phyloP scores from a whole-genome alignment of 2,329 filamentous ascomycete genomes.

The Phyllosticta paracitricarpa region DNA sequence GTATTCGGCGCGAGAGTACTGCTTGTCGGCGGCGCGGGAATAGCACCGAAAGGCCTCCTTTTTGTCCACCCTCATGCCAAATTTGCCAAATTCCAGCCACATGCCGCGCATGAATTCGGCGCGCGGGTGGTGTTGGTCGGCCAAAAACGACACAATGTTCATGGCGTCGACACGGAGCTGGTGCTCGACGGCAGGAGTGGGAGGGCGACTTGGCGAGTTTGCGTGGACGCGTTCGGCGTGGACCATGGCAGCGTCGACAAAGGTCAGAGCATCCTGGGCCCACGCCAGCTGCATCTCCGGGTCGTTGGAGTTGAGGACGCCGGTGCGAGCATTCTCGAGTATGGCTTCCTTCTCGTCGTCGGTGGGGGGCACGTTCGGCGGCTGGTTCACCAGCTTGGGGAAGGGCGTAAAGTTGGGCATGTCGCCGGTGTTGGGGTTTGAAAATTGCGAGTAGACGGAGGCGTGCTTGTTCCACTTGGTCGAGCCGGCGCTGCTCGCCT shows the following conservation, averaged over 20 bases:
- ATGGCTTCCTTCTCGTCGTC: constrained; percentile 91
- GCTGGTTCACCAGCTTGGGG: constrained; percentile 66
- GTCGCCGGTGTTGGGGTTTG: constrained; percentile 30
- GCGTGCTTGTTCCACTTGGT: constrained; percentile 14
- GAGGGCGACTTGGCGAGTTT: constrained; percentile 51
- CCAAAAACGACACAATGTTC: constrained; percentile 83
- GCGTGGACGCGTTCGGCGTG: constrained; percentile 59
- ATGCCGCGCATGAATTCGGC: constrained; percentile 90
- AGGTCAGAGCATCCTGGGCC: constrained; percentile 85
- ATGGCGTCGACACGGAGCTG: constrained; percentile 80
- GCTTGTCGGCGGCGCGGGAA: constrained; percentile 71
- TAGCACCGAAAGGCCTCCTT: constrained; percentile 89
- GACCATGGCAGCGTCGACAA: constrained; percentile 75
- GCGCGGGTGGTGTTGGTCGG: constrained; percentile 84
- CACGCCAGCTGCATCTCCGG: constrained; percentile 94
- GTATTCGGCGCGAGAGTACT: constrained; percentile 84
- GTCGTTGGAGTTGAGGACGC: constrained; percentile 86
- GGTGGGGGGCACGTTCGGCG: constrained; percentile 82
- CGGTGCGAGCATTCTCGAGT: constrained; percentile 70
- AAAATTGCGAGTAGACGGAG: constrained; percentile 31
- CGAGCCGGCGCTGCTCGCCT: background rate
- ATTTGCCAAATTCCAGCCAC: constrained; percentile 98
- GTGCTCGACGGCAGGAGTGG: constrained; percentile 80
- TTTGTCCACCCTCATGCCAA: constrained; percentile 81
- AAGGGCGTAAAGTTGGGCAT: constrained; percentile 83